A percentile compares a stretch with the other conserved stretches of the same genome.
phyloP scores from a whole-genome alignment of 805 yeast species.

The Ogataea saltuana region DNA sequence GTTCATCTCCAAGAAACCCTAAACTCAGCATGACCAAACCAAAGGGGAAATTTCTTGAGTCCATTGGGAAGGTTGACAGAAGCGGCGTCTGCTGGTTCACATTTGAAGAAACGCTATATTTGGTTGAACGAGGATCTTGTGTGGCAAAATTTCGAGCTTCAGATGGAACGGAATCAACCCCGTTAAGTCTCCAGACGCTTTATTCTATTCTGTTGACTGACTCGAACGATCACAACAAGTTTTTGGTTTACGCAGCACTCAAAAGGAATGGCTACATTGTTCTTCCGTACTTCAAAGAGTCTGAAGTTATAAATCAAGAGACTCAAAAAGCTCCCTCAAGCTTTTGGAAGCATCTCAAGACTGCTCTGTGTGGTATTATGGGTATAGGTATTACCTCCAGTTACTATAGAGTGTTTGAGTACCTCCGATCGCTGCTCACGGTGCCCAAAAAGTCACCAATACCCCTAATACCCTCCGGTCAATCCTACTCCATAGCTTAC shows the following conservation, averaged over 20 bases:
- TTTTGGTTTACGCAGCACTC: slow-evolving; percentile 69
- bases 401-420: slow-evolving; percentile 18
- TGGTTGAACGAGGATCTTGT: slow-evolving; percentile 76
- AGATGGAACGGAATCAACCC: slow-evolving; percentile 31
- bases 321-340: not conserved
- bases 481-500: slow-evolving; percentile 45
- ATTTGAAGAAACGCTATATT: slow-evolving; percentile 71
- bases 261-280: slow-evolving; percentile 80
- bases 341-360: not conserved
- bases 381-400: not conserved
- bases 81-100: slow-evolving; percentile 48
- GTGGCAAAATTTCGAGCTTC: slow-evolving; percentile 27
- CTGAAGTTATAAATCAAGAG: not conserved
- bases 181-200: slow-evolving; percentile 62
- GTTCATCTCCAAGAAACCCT: not conserved
- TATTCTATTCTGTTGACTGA: slow-evolving; percentile 51
- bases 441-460: not conserved
- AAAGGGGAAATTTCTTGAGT: slow-evolving; percentile 70
- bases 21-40: slow-evolving; percentile 44
- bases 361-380: slow-evolving; percentile 3
- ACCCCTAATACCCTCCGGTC: slow-evolving; percentile 17
- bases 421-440: slow-evolving; percentile 13
- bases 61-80: slow-evolving; percentile 63
- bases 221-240: slow-evolving; percentile 46
- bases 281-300: slow-evolving; percentile 15